Base-by-base conservation (phyloP, 1,284 basidiomycete genomes). In the Xerocomus amazonicus region DNA sequence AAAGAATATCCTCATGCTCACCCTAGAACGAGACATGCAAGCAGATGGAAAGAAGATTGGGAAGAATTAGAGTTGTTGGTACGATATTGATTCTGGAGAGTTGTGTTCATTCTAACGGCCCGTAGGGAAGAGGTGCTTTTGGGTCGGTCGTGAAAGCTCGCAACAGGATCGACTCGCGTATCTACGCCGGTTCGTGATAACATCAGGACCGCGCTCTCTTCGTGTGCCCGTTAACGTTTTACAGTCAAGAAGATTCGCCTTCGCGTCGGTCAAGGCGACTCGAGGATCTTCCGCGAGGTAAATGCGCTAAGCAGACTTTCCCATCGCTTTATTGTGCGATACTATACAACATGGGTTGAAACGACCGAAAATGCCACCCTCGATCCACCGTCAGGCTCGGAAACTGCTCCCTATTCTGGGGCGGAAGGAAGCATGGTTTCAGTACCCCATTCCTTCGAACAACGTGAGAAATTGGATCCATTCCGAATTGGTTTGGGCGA, bases 71-170 rank as follows among this genome's bases (percentile, higher is more conserved):
- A 91, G 59, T 67, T 90, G 26, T 60, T 90, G 56, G 87, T 87
- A 54, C 14, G 77, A 63, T 7, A 23, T 36, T 13, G 6, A 29
- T 44, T 8, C 12, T 5, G 6, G 26, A 5, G 7, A 10, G 6
- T 4, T 40, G 33, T 9, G 7, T 33, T 34, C 9, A 23, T 14
- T 0, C 23, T 33, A n/a, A 56, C 6, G 3, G 36, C 31, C 12
- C 53, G 16, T 54, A 91, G 87, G 94, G 95, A 2, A 90, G 88
- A 64, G 94, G 94, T 1, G 93, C 89, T 0, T 98, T 95, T 65
- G 93, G 94, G 0, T 89, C 90, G 19, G 95, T 97, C 0, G 92
- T 97, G 39, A 97, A 97, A 67, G 94, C 93, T 1, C 76, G 86
- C 47, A 95, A 97, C 64, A 90, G 84, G 70, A 80, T 90, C 29